phyloP scores from a whole-genome alignment of 768 basidiomycete genomes.

The Brasilioporus rufonigricans region DNA sequence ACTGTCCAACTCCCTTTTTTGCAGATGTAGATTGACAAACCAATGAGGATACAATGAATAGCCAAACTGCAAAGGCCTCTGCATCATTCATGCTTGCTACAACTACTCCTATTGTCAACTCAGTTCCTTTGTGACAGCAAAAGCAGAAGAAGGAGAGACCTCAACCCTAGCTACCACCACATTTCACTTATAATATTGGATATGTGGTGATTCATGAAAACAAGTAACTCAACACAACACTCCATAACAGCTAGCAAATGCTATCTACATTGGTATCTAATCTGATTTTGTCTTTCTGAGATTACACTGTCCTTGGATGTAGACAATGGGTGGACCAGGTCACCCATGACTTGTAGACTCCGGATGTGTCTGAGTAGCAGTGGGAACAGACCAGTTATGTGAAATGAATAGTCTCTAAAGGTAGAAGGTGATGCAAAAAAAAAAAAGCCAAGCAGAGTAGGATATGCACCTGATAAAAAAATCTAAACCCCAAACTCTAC shows the following conservation, averaged over 20 bases:
- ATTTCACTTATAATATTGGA: conserved; percentile 61
- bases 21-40: background rate
- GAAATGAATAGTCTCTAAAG: background rate
- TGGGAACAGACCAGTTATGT: background rate
- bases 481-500: conserved; percentile 9
- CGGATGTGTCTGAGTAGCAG: background rate
- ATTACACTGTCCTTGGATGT: background rate
- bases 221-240: conserved; percentile 35
- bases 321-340: background rate
- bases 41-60: background rate
- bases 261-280: background rate
- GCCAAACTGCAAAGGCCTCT: background rate
- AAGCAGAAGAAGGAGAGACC: conserved; percentile 22
- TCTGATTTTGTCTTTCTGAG: background rate
- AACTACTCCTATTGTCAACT: background rate
- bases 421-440: conserved; percentile 1
- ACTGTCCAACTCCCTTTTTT: too few species aligned
- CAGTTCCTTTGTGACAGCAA: background rate
- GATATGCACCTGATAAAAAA: conserved; percentile 1
- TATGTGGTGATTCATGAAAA: conserved; percentile 70
- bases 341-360: background rate
- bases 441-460: background rate
- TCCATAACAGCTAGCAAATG: background rate
- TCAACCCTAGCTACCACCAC: conserved; percentile 46
- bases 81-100: background rate